phyloP scores from a whole-genome alignment of 2,329 filamentous ascomycete genomes.

The Clarireedia homoeocarpa region DNA sequence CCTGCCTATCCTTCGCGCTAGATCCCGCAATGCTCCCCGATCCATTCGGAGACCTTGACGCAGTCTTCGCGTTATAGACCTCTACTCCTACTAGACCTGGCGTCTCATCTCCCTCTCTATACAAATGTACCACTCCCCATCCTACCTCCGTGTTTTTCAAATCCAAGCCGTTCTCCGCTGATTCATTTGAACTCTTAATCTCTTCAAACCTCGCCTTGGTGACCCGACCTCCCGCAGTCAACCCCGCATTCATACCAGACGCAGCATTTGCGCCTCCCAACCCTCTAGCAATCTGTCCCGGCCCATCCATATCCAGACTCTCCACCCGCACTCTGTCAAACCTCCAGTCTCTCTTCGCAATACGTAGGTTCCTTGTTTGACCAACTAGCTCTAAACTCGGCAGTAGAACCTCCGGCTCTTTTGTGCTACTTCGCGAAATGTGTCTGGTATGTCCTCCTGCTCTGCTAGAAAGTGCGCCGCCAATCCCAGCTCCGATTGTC shows the following conservation, averaged over 20 bases:
- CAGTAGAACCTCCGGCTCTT: constrained; percentile 7
- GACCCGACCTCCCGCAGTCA: constrained; percentile 48
- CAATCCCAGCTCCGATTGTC: too few species aligned
- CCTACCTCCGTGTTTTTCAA: constrained; percentile 68
- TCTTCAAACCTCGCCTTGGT: constrained; percentile 77
- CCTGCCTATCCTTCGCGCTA: constrained; percentile 30
- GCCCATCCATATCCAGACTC: constrained; percentile 63
- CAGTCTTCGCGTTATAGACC: constrained; percentile 14
- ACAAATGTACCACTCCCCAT: constrained; percentile 92
- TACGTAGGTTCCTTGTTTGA: constrained; percentile 26
- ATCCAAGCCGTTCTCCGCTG: constrained; percentile 37
- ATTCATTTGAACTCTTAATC: background rate
- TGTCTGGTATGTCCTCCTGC: too few species aligned
- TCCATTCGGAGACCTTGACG: constrained; percentile 5
- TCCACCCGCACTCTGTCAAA: constrained; percentile 73
- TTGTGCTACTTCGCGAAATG: background rate
- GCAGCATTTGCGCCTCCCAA: constrained; percentile 22
- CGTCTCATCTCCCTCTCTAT: constrained; percentile 75
- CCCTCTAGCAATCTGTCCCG: constrained; percentile 40
- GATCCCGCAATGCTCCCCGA: constrained; percentile 23
- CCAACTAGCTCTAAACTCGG: constrained; percentile 30
- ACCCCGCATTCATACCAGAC: constrained; percentile 21
- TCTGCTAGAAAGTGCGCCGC: too few species aligned
- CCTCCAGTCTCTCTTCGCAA: constrained; percentile 63
- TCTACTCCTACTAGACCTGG: constrained; percentile 43